These are phyloP conservation scores for Phaffomyces thermotolerans DNA, from an alignment of 805 yeast species.

Conservation along the genomic window DNA sequence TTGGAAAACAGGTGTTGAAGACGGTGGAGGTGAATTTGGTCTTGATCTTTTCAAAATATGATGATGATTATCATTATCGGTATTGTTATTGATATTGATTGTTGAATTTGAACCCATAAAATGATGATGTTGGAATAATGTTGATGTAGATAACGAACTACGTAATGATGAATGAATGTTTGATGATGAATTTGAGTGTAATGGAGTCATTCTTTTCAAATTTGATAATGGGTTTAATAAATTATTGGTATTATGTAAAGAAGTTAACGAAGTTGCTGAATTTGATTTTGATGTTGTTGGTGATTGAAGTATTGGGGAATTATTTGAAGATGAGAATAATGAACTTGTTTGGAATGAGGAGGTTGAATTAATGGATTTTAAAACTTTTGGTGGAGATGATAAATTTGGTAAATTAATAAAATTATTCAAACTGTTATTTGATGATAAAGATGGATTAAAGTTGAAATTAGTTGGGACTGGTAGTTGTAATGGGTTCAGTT, in stretches of 20 bases:
- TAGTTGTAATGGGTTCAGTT: no score
- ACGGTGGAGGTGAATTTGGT: slow-evolving; percentile 37
- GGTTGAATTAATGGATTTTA: slow-evolving; percentile 18
- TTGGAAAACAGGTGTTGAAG: slow-evolving; percentile 19
- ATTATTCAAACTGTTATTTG: slow-evolving; percentile 2
- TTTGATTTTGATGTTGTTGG: slow-evolving; percentile 23
- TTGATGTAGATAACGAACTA: slow-evolving; percentile 22
- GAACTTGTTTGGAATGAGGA: slow-evolving; percentile 21
- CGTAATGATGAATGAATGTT: slow-evolving; percentile 12
- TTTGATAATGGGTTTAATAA: slow-evolving; percentile 20
- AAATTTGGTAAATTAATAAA: slow-evolving; percentile 21
- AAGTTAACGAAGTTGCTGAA: slow-evolving; percentile 22
- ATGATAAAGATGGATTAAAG: background rate
- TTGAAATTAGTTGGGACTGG: no score
- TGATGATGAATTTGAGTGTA: slow-evolving; percentile 11
- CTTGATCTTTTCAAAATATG: slow-evolving; percentile 34
- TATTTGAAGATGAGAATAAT: slow-evolving; percentile 18
- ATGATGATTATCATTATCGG: slow-evolving; percentile 11
- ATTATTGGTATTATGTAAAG: slow-evolving; percentile 11
- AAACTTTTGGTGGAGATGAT: slow-evolving; percentile 24
- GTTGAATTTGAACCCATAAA: slow-evolving; percentile 9
- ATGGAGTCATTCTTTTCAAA: slow-evolving; percentile 35
- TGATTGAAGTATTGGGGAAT: slow-evolving; percentile 21
- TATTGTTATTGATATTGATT: background rate
- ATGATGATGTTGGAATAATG: slow-evolving; percentile 16